Base-by-base conservation (phyloP, 805 yeast genomes). In the Tetrapisispora pingtungensis region DNA sequence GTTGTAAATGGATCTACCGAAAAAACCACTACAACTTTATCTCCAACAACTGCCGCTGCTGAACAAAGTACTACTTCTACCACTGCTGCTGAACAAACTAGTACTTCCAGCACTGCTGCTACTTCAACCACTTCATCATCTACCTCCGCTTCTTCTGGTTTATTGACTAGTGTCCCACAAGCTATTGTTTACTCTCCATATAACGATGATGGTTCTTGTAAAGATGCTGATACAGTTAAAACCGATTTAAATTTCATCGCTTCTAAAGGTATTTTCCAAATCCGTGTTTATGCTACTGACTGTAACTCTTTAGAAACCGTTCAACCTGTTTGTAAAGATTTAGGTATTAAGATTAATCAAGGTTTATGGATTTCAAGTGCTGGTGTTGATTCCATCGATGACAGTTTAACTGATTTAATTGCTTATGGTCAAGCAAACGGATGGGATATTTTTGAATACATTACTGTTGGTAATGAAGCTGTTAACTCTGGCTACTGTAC, bases 401-500 rank as follows among this genome's bases (percentile, higher is more conserved):
- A 53, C 41, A 70, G 76, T 38, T 78, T 86, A 40, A 43, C 59
- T 18, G 76, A 67, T 27, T 55, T 88, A 40, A 73, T 87, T 44
- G 39, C 64, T 8, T 73, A 70, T 51, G 75, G 73, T 32, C 69
- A 72, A 54, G 68, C 73, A 15, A 65, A 70, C 46, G 77, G 76
- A 30, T 89, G 94, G 94, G 79, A 69, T 48, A 66, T 81, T n/a
- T 80, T 87, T 65, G 82, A 81, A 48, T 78, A 67, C 61, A 72
- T 89, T 54, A 83, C 94, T 18, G 71, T 89, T 49, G 97, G 96
- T 46, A 89, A 89, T 59, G 97, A 89, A 68, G 96, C 94, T 27
- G 69, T 89, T 45, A 73, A 72, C 54, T 69, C 78, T 30, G 80
- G 79, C 10, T 84, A 67, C 64, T 68, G 75, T 55, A 58, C 84